Conservation (phyloP, 106 monocot genomes). For the Allium cepa region DNA sequence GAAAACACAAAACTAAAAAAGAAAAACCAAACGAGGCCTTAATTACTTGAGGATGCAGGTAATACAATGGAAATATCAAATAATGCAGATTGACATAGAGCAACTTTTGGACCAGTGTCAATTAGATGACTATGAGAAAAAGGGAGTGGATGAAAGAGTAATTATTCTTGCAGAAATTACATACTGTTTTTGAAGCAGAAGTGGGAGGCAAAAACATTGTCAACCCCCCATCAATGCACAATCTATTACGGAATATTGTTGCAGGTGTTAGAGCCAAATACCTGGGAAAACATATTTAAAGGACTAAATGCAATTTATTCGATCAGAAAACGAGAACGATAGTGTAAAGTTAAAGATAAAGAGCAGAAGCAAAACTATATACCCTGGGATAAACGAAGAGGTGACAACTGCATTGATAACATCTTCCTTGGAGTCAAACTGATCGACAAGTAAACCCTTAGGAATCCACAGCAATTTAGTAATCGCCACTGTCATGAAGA, state of each 20-base stretch:
- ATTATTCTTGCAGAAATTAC: too few relatives aligned
- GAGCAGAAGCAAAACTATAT: slow-evolving; percentile 6
- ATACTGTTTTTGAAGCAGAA: slow-evolving; percentile 75
- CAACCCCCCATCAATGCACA: slow-evolving; percentile 92
- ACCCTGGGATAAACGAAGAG: slow-evolving; percentile 98
- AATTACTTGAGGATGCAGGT: too few relatives aligned
- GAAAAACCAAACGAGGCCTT: too few relatives aligned
- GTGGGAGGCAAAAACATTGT: slow-evolving; percentile 97
- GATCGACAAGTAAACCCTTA: slow-evolving; percentile 81
- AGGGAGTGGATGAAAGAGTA: too few relatives aligned
- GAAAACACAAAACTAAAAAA: too few relatives aligned
- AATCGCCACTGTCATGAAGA: slow-evolving; percentile 84
- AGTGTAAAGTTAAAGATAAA: background rate
- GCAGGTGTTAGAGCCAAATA: slow-evolving; percentile 84
- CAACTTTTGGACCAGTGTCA: too few relatives aligned
- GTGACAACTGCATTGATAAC: slow-evolving; percentile 88
- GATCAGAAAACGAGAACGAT: too few relatives aligned
- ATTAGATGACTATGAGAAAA: too few relatives aligned
- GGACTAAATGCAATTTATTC: background rate
- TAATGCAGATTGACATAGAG: too few relatives aligned
- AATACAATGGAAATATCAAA: too few relatives aligned
- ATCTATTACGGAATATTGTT: slow-evolving; percentile 66
- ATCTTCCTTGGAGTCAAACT: too few relatives aligned
- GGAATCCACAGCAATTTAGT: slow-evolving; percentile 87
- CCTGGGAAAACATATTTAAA: slow-evolving; percentile 22